These are phyloP conservation scores for Scenedesmus sp. DNA, from an alignment of 163 green algal species.

Conservation along the genomic window DNA sequence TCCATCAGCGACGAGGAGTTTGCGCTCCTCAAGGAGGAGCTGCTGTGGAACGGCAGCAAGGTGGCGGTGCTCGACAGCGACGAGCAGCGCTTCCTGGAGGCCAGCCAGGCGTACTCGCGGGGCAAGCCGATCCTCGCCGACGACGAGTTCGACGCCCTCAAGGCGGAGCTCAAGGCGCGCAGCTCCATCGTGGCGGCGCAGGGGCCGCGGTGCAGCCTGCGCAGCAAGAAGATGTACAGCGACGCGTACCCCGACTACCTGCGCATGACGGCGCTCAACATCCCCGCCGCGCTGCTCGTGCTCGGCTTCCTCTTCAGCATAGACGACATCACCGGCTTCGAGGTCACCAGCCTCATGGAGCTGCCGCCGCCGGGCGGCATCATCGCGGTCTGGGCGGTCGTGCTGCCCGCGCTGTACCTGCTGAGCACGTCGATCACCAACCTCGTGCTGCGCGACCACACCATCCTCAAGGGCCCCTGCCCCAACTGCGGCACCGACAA, in stretches of 20 bases:
- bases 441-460: slow-evolving; percentile 81
- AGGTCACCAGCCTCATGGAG: slow-evolving; percentile 69
- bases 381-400: slow-evolving; percentile 84
- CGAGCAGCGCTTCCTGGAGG: slow-evolving; percentile 92
- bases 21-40: slow-evolving; percentile 92
- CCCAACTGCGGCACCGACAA: slow-evolving; percentile 86
- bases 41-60: slow-evolving; percentile 93
- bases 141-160: slow-evolving; percentile 92
- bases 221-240: slow-evolving; percentile 81
- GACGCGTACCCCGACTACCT: slow-evolving; percentile 92
- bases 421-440: slow-evolving; percentile 84
- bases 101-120: slow-evolving; percentile 69
- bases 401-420: slow-evolving; percentile 88
- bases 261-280: slow-evolving; percentile 91
- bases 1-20: slow-evolving; percentile 92
- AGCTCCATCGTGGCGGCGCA: slow-evolving; percentile 68
- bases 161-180: slow-evolving; percentile 77
- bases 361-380: slow-evolving; percentile 90
- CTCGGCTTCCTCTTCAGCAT: slow-evolving; percentile 85
- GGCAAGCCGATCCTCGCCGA: slow-evolving; percentile 89
- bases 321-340: slow-evolving; percentile 83
- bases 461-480: slow-evolving; percentile 91
- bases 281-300: slow-evolving; percentile 87
- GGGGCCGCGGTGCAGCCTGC: slow-evolving; percentile 89
- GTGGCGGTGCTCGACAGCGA: slow-evolving; percentile 76